Evolutionary conservation across 2,329 filamentous ascomycete species (phyloP).

Genomic region (Cladosporium sp.): DNA sequence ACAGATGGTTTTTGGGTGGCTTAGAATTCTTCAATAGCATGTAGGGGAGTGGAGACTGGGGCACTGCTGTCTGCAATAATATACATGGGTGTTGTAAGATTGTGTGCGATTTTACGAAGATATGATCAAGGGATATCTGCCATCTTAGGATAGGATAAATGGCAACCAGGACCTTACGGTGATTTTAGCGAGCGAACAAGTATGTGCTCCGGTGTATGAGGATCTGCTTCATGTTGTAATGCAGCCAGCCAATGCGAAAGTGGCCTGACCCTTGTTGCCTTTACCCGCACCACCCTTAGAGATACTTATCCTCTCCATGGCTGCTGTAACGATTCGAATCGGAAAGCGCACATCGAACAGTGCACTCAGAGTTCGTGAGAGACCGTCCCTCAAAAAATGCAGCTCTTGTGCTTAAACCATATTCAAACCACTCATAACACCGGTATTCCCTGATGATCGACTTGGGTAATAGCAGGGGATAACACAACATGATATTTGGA

Average conservation of each 20-base stretch:
- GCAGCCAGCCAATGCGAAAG: background rate
- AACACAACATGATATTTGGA: background rate
- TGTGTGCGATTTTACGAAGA: background rate
- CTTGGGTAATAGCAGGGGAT: background rate
- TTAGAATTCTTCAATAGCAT: conserved; percentile 17
- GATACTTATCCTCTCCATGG: background rate
- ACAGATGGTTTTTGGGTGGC: conserved; percentile 15
- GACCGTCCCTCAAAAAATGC: background rate
- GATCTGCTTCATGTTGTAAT: background rate
- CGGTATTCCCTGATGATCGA: background rate
- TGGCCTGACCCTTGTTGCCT: background rate
- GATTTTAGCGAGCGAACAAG: background rate
- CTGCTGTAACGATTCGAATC: background rate
- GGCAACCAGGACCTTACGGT: background rate
- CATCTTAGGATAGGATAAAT: background rate
- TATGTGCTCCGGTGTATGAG: background rate
- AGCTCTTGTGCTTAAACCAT: background rate
- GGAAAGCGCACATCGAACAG: background rate
- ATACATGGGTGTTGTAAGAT: background rate
- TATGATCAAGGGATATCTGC: background rate
- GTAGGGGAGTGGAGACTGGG: background rate
- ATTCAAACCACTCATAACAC: background rate
- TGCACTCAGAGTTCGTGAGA: background rate
- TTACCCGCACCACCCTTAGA: background rate
- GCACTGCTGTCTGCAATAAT: background rate